phyloP scores from a whole-genome alignment of 2,329 filamentous ascomycete genomes.

The Colletotrichum kahawae region DNA sequence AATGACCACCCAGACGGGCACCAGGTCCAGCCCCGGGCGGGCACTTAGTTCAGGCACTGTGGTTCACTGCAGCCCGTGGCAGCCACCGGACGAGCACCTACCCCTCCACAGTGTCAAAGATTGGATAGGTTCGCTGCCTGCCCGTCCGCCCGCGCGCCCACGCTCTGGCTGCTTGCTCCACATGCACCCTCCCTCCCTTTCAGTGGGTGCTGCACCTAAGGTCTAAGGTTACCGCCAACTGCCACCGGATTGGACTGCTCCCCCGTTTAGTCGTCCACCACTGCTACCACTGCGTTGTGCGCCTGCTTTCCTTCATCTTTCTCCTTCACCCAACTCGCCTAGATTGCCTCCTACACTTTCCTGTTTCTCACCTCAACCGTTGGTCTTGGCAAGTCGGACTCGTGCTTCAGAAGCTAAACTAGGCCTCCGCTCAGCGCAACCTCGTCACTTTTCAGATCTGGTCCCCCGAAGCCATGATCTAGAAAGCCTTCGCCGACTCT shows the following conservation, averaged over 20 bases:
- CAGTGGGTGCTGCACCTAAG: not conserved
- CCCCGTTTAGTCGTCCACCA: not conserved
- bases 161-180: not conserved
- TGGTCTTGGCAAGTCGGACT: constrained; percentile 18
- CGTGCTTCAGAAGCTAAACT: constrained; percentile 14
- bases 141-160: not conserved
- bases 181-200: not conserved
- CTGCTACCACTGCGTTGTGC: not conserved
- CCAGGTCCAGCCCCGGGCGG: not conserved
- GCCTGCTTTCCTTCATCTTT: constrained; percentile 1
- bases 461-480: constrained; percentile 25
- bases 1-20: not conserved
- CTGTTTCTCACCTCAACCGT: not conserved
- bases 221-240: not conserved
- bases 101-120: not conserved
- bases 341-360: not conserved
- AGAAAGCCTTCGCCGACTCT: constrained; percentile 6
- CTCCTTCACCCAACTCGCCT: not conserved
- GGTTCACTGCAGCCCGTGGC: not conserved
- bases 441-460: constrained; percentile 6
- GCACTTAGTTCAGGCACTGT: not conserved
- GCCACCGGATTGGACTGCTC: not conserved
- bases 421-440: constrained; percentile 5
- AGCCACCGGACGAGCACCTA: not conserved
- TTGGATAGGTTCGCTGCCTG: not conserved